Base-by-base conservation (phyloP, 306 rosid genomes). In the Trifolium fragiferum region DNA sequence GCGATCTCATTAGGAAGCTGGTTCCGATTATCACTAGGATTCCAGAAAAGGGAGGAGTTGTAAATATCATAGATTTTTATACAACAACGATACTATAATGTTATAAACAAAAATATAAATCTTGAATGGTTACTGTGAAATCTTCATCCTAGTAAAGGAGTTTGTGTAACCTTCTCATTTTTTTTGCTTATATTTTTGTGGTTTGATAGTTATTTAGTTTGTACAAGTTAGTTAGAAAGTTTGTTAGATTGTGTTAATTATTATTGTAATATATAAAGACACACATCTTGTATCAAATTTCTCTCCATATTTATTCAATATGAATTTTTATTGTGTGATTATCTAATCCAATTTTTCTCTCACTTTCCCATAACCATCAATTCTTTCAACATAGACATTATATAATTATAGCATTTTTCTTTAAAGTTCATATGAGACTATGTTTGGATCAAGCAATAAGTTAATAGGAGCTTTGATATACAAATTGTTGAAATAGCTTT, bases 1-100 rank as follows among this genome's bases (percentile, higher is more conserved):
- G 43, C 4, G 9, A 23, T 53, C 61, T 54, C 40, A 46, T 66
- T 66, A 60, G 49, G 37, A 8, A 10, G 16, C 47, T 30, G 41
- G 15, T 54, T 14, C n/a, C 0, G 15, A 11, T 65, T 32, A 12
- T 73, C 21, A 13, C 53, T 43, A 12, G 49, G 49, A 59, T 11
- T 38, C 40, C 5, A 50, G 15, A 69, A 16, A 65, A 6, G 14
- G 67, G 30, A 6, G 59, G 59, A 33, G 46, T 58, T 77, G 83
- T 73, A 73, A 58, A 78, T 81, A 70, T 62, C 47, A 47, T 68
- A 46, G 67, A 46, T 72, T 72, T 54, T 30, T 69, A 65, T 62
- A 74, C 73, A 13, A 20, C 50, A 70, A 19, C 30, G 43, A 69
- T 49, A 37, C 53, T 68, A 46, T 60, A 76, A 62, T 68, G 61